These are phyloP conservation scores for Plasmodium malariae DNA, from an alignment of 169 alveolate genomes.

Conservation along the genomic window DNA sequence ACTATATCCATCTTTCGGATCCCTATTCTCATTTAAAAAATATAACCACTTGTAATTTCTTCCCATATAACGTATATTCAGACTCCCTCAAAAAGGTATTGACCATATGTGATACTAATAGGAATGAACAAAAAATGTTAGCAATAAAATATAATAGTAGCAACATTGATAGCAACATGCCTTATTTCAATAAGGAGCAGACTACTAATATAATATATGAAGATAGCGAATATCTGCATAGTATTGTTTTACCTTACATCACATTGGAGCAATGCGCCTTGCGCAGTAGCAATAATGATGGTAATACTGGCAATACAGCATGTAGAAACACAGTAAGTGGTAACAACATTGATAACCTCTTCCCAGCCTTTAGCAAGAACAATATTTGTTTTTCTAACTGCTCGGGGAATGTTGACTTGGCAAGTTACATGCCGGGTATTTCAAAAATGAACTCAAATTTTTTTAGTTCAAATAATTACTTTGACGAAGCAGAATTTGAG, in stretches of 20 bases:
- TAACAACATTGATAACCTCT: background rate
- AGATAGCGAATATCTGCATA: background rate
- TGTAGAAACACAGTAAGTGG: background rate
- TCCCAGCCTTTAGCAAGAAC: background rate
- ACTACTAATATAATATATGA: background rate
- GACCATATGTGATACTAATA: too few relatives aligned
- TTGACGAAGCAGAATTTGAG: constrained; percentile 23
- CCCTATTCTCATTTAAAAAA: too few relatives aligned
- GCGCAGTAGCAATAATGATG: background rate
- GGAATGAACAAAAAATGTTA: too few relatives aligned
- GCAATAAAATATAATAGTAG: constrained; percentile 5
- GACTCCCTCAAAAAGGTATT: too few relatives aligned
- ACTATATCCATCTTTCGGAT: background rate
- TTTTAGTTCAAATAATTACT: constrained; percentile 4
- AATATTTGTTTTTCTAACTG: background rate
- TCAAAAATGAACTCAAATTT: background rate
- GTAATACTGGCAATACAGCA: background rate
- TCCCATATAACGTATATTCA: too few relatives aligned
- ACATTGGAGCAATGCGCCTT: constrained; percentile 15
- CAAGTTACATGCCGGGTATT: background rate
- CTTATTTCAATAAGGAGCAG: background rate
- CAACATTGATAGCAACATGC: constrained; percentile 12
- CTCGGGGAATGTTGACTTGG: background rate
- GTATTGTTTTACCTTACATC: constrained; percentile 13
- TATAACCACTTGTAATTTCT: too few relatives aligned